These are phyloP conservation scores for Herpotrichia juniperi DNA, from an alignment of 2,329 filamentous ascomycete genomes.

Conservation along the genomic window DNA sequence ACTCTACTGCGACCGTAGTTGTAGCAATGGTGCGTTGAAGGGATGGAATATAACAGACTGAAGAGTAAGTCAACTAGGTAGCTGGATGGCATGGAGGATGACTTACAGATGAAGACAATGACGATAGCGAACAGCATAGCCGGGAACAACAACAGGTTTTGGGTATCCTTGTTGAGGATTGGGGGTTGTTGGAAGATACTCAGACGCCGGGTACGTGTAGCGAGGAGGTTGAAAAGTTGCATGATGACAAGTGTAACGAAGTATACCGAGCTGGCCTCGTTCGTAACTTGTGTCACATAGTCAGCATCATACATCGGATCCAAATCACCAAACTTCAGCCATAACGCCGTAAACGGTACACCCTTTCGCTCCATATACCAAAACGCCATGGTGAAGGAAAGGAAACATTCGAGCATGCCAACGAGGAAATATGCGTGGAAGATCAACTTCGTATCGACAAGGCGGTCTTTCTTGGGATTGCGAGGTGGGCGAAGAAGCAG, in stretches of 20 bases:
- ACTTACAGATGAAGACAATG: conserved; percentile 66
- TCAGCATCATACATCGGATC: conserved; percentile 29
- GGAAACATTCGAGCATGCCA: conserved; percentile 58
- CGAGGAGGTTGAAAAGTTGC: conserved; percentile 79
- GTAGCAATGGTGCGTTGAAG: conserved; percentile 68
- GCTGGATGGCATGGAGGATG: conserved; percentile 9
- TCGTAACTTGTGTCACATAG: conserved; percentile 56
- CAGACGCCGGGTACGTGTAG: conserved; percentile 65
- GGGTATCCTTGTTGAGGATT: conserved; percentile 65
- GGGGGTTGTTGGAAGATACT: conserved; percentile 76
- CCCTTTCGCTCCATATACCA: conserved; percentile 57
- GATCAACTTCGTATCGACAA: conserved; percentile 76
- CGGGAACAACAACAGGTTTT: conserved; percentile 73
- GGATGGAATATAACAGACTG: conserved; percentile 65
- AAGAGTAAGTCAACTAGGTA: neutral
- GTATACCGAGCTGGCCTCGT: conserved; percentile 74
- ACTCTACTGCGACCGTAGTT: conserved; percentile 68
- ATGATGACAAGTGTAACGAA: conserved; percentile 83
- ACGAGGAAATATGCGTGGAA: conserved; percentile 75
- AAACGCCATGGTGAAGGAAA: conserved; percentile 53
- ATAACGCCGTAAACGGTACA: conserved; percentile 69
- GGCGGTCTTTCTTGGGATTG: conserved; percentile 70
- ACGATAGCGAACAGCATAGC: conserved; percentile 71
- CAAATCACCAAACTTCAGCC: conserved; percentile 59
- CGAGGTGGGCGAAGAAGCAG: conserved; percentile 73